Conservation (phyloP, 1,284 basidiomycete species). For the Neonothopanus nambi region DNA sequence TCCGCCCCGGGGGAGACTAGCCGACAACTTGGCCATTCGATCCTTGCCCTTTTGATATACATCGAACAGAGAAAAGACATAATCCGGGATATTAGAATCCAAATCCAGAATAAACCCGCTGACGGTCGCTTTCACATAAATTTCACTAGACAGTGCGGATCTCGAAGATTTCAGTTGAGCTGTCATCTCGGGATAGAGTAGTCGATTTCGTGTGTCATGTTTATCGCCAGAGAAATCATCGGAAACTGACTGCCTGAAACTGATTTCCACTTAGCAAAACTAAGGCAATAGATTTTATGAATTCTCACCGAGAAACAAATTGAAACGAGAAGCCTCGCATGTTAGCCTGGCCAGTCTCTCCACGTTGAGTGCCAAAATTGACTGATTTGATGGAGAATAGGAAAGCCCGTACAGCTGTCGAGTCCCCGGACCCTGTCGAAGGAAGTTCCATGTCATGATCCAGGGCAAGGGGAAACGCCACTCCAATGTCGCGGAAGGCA, state of each 20-base stretch:
- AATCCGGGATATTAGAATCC: constrained; percentile 80
- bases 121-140: constrained; percentile 73
- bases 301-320: constrained; percentile 71
- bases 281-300: neutral
- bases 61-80: constrained; percentile 79
- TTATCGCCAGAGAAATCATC: constrained; percentile 72
- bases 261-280: constrained; percentile 28
- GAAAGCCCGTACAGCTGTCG: constrained; percentile 69
- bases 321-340: constrained; percentile 80
- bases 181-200: constrained; percentile 80
- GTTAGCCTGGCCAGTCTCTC: constrained; percentile 76
- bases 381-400: constrained; percentile 79
- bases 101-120: constrained; percentile 87
- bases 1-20: constrained; percentile 47
- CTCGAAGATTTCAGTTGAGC: constrained; percentile 70
- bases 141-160: constrained; percentile 48
- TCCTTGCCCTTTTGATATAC: constrained; percentile 85
- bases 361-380: constrained; percentile 70
- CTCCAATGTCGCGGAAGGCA: constrained; percentile 70
- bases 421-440: constrained; percentile 37
- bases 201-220: constrained; percentile 73
- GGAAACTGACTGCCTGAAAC: constrained; percentile 73
- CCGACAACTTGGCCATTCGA: constrained; percentile 64
- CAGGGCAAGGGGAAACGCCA: constrained; percentile 79
- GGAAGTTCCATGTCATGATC: constrained; percentile 53